Percentiles rank a stretch among this genome's conserved stretches.
These are phyloP conservation scores for Diospyros lotus DNA, from an alignment of 148 eudicot genomes.

Conservation along the genomic window DNA sequence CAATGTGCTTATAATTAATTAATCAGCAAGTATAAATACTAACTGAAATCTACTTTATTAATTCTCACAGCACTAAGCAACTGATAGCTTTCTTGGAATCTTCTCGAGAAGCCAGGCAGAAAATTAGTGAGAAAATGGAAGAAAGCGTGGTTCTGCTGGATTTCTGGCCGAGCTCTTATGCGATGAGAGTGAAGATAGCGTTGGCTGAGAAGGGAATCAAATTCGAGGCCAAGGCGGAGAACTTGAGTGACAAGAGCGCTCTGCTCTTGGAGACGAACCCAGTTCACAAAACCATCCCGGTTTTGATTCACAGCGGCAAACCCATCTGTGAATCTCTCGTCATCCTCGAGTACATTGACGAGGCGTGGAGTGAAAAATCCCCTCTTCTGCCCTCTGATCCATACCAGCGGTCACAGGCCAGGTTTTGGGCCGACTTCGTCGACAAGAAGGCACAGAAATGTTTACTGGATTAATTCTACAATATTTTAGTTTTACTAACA, in stretches of 20 bases:
- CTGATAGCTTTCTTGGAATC: too few relatives aligned
- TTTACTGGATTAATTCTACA: too few relatives aligned
- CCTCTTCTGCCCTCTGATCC: not conserved
- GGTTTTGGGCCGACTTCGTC: too few relatives aligned
- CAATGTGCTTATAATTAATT: too few relatives aligned
- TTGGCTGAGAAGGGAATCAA: not conserved
- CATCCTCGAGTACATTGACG: not conserved
- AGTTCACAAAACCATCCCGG: too few relatives aligned
- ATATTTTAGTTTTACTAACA: too few relatives aligned
- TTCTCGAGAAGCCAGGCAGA: not conserved
- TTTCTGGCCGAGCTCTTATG: not conserved
- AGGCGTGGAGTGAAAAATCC: not conserved
- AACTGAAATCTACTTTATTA: too few relatives aligned
- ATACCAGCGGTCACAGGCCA: not conserved
- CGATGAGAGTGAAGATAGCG: not conserved
- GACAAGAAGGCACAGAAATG: too few relatives aligned
- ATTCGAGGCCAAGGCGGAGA: not conserved
- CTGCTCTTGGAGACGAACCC: not conserved
- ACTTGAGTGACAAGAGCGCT: not conserved
- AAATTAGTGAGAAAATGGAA: not conserved
- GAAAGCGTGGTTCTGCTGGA: not conserved
- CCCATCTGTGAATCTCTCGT: not conserved
- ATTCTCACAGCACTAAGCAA: too few relatives aligned
- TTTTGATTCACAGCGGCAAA: too few relatives aligned
- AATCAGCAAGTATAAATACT: too few relatives aligned